Base-by-base conservation (phyloP, 2,329 filamentous ascomycete species). In the Endothia cerciana region DNA sequence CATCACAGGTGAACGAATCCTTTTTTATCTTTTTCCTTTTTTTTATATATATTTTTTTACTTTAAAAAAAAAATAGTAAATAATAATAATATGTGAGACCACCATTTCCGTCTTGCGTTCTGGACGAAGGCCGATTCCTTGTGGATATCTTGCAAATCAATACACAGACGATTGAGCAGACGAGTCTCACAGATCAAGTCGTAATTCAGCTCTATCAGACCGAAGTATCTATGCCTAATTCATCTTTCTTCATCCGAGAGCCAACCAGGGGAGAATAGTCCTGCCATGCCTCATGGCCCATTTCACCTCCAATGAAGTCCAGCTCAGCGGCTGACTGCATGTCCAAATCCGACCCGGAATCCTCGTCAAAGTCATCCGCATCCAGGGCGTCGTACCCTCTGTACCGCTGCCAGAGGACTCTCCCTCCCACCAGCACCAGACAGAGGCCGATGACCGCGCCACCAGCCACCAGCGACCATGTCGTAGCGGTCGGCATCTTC, bases 261-360 rank as follows among this genome's bases (percentile, higher is more conserved):
- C 41, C 15, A 4, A 59, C 38, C 36, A 33, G 19, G 11, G 45
- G 43, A 10, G 59, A 36, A 41, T 59, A 67, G 36, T 67, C 65
- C 58, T 67, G 58, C 56, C 59, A 67, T 15, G 65, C 49, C 40
- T 67, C 65, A 19, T 53, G 58, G 10, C 33, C 41, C 25, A 45
- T 19, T 13, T 64, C 65, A 3, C 43, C 58, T 6, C 57, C 30
- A 5, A 38, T 45, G 38, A 65, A 67, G 19, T 62, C 58, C 30
- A 67, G 15, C 33, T 43, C 62, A 33, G 43, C 33, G 25, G 56
- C 65, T 17, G 60, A 59, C 43, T 64, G 58, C 51, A 62, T 53
- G 17, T 61, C 63, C 58, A 62, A 38, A n/a, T 67, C 65, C 36
- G 65, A 60, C 15, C 59, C 66, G 19, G 15, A 19, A 19, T 68